Evolutionary conservation across 352 stramenopile genomes (phyloP).

Genomic region (Globisporangium ultimum): DNA sequence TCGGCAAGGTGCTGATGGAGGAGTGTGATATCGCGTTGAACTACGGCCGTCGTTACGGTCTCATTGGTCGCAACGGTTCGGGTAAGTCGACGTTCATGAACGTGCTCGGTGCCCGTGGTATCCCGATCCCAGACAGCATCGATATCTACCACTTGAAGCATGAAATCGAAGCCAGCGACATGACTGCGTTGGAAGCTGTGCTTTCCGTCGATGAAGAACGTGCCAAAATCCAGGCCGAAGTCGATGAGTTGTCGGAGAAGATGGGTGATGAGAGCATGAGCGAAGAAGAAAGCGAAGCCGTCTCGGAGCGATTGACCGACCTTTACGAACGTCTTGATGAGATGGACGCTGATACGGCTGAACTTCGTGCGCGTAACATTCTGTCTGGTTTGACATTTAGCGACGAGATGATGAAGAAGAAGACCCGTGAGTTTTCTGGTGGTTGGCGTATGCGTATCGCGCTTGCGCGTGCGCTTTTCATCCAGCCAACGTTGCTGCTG

Average conservation of each 20-base stretch:
- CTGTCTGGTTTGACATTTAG: constrained; percentile 96
- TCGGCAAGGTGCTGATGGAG: constrained; percentile 95
- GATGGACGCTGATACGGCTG: constrained; percentile 92
- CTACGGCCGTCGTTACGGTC: constrained; percentile 96
- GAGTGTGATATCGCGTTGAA: constrained; percentile 96
- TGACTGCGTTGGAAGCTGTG: constrained; percentile 94
- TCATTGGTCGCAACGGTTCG: constrained; percentile 96
- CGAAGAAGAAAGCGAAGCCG: constrained; percentile 79
- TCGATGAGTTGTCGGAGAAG: constrained; percentile 90
- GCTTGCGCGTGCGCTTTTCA: constrained; percentile 96
- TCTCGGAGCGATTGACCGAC: constrained; percentile 91
- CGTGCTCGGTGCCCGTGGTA: constrained; percentile 91
- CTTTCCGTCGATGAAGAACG: constrained; percentile 94
- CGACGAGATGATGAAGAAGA: constrained; percentile 92
- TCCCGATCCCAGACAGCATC: constrained; percentile 95
- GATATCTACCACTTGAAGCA: constrained; percentile 97
- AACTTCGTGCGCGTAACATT: constrained; percentile 92
- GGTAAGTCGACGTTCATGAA: constrained; percentile 98
- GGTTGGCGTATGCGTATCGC: constrained; percentile 97
- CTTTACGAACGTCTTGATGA: constrained; percentile 96
- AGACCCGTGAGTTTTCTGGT: constrained; percentile 92
- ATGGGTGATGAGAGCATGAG: constrained; percentile 86
- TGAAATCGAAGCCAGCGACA: constrained; percentile 93
- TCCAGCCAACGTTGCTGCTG: constrained; percentile 93
- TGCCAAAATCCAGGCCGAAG: constrained; percentile 90